These are phyloP conservation scores for Francoa sonchifolia DNA, from an alignment of 441 rosid species.

Conservation along the genomic window DNA sequence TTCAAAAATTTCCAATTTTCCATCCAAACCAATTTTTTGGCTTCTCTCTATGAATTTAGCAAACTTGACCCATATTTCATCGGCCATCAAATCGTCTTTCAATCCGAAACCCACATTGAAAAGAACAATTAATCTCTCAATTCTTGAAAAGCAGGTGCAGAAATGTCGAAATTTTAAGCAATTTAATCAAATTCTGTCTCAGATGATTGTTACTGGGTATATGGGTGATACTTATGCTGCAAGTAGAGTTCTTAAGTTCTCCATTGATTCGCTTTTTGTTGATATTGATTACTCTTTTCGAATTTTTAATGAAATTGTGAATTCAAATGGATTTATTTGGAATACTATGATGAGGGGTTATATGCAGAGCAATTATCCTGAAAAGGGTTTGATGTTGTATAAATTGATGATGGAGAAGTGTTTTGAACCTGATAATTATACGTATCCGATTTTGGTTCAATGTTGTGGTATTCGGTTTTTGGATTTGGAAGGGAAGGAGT, in stretches of 20 bases:
- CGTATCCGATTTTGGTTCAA: conserved; percentile 38
- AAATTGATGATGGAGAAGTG: conserved; percentile 25
- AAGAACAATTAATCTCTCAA: conserved; percentile 25
- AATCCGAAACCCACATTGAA: conserved; percentile 9
- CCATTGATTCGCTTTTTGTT: conserved; percentile 26
- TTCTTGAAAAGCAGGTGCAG: conserved; percentile 23
- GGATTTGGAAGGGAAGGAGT: conserved; percentile 29
- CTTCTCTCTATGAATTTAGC: too few species aligned
- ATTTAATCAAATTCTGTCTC: conserved; percentile 42
- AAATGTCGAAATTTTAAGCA: conserved; percentile 28
- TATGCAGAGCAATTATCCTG: conserved; percentile 20
- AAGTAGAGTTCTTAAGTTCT: conserved; percentile 32
- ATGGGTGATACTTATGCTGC: conserved; percentile 36
- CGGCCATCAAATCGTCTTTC: too few species aligned
- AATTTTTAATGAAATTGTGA: conserved; percentile 25
- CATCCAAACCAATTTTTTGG: too few species aligned
- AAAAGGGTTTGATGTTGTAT: conserved; percentile 22
- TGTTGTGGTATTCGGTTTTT: conserved; percentile 22
- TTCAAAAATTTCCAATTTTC: too few species aligned
- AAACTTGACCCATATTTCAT: too few species aligned
- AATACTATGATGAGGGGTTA: conserved; percentile 45
- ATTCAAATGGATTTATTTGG: conserved; percentile 38
- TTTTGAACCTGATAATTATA: conserved; percentile 30
- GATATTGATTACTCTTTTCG: conserved; percentile 17
- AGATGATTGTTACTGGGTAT: conserved; percentile 35